phyloP scores from a whole-genome alignment of 78 protist species.

The Dictyostelium firmibasis region DNA sequence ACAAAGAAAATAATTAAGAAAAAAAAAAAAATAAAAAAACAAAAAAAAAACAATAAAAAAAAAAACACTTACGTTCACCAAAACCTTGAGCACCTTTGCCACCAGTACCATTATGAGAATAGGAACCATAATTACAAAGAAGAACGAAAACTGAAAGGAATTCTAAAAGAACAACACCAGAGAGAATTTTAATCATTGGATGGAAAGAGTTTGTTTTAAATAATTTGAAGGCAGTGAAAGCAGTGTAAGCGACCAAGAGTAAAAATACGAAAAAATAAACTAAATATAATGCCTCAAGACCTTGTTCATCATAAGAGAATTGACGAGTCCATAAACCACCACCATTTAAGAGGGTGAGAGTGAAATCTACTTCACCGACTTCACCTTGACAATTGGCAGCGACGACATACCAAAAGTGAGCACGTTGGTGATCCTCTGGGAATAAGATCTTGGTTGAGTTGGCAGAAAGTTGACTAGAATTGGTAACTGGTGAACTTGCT shows the following conservation, averaged over 20 bases:
- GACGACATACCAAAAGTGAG: constrained; percentile 74
- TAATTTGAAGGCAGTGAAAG: constrained; percentile 1
- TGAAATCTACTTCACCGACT: neutral
- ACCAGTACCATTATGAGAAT: constrained; percentile 78
- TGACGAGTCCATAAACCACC: constrained; percentile 20
- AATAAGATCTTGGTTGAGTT: neutral
- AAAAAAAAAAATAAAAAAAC: no score
- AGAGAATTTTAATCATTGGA: constrained; percentile 51
- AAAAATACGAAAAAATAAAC: constrained; percentile 71
- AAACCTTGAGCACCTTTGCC: constrained; percentile 62
- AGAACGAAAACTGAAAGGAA: constrained; percentile 69
- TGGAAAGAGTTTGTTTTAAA: constrained; percentile 33
- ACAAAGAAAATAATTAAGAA: neutral
- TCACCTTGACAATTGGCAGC: constrained; percentile 53
- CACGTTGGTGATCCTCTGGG: constrained; percentile 10
- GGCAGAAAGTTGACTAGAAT: neutral
- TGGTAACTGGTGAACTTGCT: neutral
- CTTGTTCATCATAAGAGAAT: constrained; percentile 78
- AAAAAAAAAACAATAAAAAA: neutral
- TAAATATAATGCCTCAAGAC: constrained; percentile 68
- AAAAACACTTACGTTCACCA: constrained; percentile 31
- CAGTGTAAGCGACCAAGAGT: neutral
- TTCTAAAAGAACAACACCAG: neutral
- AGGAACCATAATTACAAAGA: constrained; percentile 63
- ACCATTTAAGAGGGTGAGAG: constrained; percentile 5